Percentiles rank a stretch among this genome's conserved stretches.
Evolutionary conservation across 2,329 filamentous ascomycete genomes (phyloP).

Genomic region (Monilinia fructigena): DNA sequence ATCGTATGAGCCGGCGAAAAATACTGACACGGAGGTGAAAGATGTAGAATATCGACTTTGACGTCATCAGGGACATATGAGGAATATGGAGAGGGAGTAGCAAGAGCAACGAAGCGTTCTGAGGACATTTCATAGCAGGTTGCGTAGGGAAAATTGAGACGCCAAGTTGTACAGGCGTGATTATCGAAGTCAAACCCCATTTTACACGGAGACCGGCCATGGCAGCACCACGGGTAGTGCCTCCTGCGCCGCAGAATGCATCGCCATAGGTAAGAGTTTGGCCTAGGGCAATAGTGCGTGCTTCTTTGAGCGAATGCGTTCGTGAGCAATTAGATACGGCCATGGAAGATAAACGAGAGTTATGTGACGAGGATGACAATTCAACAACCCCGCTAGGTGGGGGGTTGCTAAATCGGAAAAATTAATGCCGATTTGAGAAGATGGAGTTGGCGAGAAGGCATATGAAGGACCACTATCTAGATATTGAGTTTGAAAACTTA

Average conservation of each 20-base stretch:
- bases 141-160: constrained; percentile 33
- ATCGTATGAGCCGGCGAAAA: constrained; percentile 72
- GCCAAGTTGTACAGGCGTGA: constrained; percentile 32
- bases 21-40: constrained; percentile 75
- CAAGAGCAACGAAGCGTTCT: constrained; percentile 48
- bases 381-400: constrained; percentile 33
- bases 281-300: constrained; percentile 32
- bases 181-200: constrained; percentile 60
- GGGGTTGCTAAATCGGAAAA: constrained; percentile 26
- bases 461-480: neutral
- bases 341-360: neutral
- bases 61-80: constrained; percentile 32
- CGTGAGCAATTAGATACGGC: constrained; percentile 18
- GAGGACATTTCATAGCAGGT: constrained; percentile 52
- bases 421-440: constrained; percentile 24
- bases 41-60: constrained; percentile 66
- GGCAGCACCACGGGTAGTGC: constrained; percentile 63
- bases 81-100: constrained; percentile 16
- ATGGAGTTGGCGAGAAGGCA: constrained; percentile 7
- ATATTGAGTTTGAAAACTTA: neutral
- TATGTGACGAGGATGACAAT: neutral
- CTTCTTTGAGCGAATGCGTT: constrained; percentile 19
- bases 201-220: constrained; percentile 57
- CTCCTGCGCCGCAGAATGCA: constrained; percentile 71
- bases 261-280: constrained; percentile 68